Percentiles rank a stretch among this genome's conserved stretches.
These are phyloP conservation scores for Eurotiales sp. DNA, from an alignment of 2,329 filamentous ascomycete genomes.

Conservation along the genomic window DNA sequence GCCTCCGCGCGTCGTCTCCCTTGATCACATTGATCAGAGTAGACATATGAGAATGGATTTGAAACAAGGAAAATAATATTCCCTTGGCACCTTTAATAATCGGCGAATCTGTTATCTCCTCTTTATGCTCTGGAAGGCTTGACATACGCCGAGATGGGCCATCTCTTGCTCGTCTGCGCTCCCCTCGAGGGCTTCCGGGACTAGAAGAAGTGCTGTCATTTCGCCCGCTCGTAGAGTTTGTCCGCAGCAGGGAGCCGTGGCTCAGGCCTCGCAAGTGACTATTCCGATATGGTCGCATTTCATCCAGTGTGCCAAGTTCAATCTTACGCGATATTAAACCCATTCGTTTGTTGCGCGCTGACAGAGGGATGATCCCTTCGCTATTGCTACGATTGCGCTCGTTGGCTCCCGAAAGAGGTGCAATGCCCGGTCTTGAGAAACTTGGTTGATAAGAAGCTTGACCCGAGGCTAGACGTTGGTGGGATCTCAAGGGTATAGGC, in stretches of 20 bases:
- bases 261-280: conserved; percentile 57
- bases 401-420: conserved; percentile 63
- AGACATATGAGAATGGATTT: conserved; percentile 47
- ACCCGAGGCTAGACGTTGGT: conserved; percentile 60
- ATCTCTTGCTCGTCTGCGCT: conserved; percentile 38
- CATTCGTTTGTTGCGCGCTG: conserved; percentile 55
- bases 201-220: conserved; percentile 21
- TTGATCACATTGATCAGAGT: conserved; percentile 47
- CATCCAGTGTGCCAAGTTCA: conserved; percentile 52
- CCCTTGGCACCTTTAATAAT: conserved; percentile 55
- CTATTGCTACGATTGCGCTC: conserved; percentile 59
- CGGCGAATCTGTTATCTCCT: conserved; percentile 44
- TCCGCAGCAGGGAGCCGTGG: conserved; percentile 51
- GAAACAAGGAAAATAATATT: conserved; percentile 53
- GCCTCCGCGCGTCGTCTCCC: conserved; percentile 44
- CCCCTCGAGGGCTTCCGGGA: conserved; percentile 39
- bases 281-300: conserved; percentile 48
- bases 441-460: conserved; percentile 39
- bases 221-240: conserved; percentile 27
- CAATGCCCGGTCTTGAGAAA: conserved; percentile 67
- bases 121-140: conserved; percentile 55
- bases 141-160: conserved; percentile 51
- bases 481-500: conserved; percentile 74
- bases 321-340: conserved; percentile 56
- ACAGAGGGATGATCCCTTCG: conserved; percentile 53